Base-by-base conservation (phyloP, 2,329 filamentous ascomycete genomes). In the Colletotrichum limetticola region DNA sequence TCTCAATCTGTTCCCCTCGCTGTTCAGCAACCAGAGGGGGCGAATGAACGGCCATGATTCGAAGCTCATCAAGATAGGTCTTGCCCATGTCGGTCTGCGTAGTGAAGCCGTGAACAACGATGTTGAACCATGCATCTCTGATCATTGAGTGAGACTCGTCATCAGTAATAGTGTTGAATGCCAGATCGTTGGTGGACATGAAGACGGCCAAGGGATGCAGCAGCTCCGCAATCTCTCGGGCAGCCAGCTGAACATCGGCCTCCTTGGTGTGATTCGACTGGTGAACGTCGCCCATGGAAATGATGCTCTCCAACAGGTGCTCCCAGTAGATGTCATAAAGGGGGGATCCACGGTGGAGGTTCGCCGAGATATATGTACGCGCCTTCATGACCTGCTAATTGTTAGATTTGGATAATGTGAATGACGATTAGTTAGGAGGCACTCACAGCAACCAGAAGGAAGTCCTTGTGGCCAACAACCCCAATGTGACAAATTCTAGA, bases 111-210 rank as follows among this genome's bases (percentile, higher is more conserved):
- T 99, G 97, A 0, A 98, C 93, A 26, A 95, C 94, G 74, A 98
- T 95, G 78, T 99, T 99, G 85, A 98, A 98, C 97, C 97, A 99
- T 5, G 95, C 94, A 86, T 99, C 95, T 65, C 96, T 92, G 76
- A 97, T 89, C 69, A 97, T 85, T 30, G 91, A 89, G 74, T 93
- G 89, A 8, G 91, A 90, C 71, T 96, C 91, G 64, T 95, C 93
- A 65, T 93, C 90, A 67, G 84, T 83, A 11, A 85, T 76, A 42
- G 83, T 85, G 56, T 85, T 83, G 24, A 85, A 83, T 26, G 84
- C 86, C 74, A 92, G 82, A 68, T 92, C 87, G 75, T 92, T 90
- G 37, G 85, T 86, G 9, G 94, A 92, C 81, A 97, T 93, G 65
- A 99, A 89, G 1, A 95, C 87, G 8, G 97, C 94, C n/a, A 99